These are phyloP conservation scores for Eucalyptus marginata DNA, from an alignment of 345 rosid species.

Conservation along the genomic window DNA sequence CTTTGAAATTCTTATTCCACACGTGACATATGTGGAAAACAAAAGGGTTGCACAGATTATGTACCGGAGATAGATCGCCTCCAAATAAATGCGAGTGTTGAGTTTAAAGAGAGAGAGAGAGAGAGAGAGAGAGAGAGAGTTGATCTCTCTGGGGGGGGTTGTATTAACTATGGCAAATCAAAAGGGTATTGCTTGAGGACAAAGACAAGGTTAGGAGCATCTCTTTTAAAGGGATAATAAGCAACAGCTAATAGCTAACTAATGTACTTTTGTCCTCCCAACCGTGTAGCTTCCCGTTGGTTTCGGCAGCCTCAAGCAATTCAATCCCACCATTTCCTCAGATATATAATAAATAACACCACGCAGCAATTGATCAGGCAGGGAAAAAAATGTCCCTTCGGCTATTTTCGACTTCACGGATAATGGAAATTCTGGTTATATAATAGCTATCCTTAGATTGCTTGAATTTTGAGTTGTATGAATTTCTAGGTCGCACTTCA, in stretches of 20 bases:
- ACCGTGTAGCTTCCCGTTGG: neutral
- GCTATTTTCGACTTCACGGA: neutral
- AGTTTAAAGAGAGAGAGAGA: neutral
- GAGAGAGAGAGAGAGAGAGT: too few species aligned
- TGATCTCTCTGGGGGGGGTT: neutral
- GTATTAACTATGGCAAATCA: neutral
- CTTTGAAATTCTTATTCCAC: neutral
- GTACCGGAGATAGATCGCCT: neutral
- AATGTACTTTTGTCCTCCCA: neutral
- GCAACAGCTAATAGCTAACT: neutral
- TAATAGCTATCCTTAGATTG: neutral
- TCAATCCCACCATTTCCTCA: neutral
- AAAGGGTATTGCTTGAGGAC: neutral
- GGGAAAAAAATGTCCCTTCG: neutral
- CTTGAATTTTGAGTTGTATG: neutral
- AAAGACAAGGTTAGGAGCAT: neutral
- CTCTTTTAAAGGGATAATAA: neutral
- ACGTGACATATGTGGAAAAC: neutral
- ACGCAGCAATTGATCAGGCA: neutral
- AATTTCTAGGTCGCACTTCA: neutral
- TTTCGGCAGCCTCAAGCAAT: neutral
- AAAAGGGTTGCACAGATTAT: neutral
- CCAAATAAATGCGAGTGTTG: neutral
- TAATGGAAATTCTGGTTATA: neutral
- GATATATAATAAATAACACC: neutral